These are phyloP conservation scores for Akebia trifoliata DNA, from an alignment of 164 flowering plant genomes.

Conservation along the genomic window DNA sequence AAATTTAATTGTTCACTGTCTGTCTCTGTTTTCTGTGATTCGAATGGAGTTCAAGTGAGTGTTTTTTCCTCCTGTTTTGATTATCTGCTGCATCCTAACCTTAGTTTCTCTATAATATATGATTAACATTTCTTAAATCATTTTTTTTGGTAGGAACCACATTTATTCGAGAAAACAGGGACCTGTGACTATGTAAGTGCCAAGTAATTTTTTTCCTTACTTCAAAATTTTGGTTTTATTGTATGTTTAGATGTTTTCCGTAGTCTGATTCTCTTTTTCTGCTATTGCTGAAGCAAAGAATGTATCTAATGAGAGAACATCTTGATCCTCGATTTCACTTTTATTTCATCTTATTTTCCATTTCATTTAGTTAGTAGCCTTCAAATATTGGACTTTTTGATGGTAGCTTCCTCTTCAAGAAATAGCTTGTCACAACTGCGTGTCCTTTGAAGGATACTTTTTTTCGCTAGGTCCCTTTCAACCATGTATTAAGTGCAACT, in stretches of 20 bases:
- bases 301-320: neutral
- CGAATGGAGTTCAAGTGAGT: slow-evolving; percentile 48
- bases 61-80: neutral
- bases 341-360: neutral
- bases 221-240: neutral
- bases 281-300: neutral
- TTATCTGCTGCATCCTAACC: neutral
- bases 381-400: neutral
- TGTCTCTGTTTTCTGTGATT: slow-evolving; percentile 67
- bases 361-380: neutral
- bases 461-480: too few relatives aligned
- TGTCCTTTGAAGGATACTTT: too few relatives aligned
- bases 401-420: neutral
- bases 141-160: slow-evolving; percentile 55
- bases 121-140: neutral
- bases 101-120: neutral
- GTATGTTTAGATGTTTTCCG: neutral
- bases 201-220: neutral
- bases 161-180: slow-evolving; percentile 44
- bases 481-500: too few relatives aligned
- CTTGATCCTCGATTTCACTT: neutral
- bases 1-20: slow-evolving; percentile 65
- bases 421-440: neutral
- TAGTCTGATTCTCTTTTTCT: neutral
- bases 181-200: slow-evolving; percentile 73